Evolutionary conservation across 257 asterid genomes (phyloP).

Genomic region (Euphrasia confusa): DNA sequence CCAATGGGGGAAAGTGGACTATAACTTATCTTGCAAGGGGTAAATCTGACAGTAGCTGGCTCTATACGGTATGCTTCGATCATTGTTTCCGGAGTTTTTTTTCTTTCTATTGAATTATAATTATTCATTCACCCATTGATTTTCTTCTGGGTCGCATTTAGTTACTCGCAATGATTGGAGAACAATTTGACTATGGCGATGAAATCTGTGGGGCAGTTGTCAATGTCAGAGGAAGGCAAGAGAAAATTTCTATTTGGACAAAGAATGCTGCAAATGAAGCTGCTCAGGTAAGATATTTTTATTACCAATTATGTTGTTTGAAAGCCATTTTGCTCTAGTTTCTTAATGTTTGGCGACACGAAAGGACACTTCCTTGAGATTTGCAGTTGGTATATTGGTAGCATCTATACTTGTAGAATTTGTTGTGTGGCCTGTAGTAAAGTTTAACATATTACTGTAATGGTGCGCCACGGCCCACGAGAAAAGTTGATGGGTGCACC

Average conservation of each 20-base stretch:
- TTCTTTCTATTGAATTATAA: background rate
- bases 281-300: slow-evolving; percentile 64
- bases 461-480: too few relatives aligned
- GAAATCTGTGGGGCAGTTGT: slow-evolving; percentile 98
- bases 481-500: background rate
- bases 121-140: background rate
- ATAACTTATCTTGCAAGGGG: slow-evolving; percentile 37
- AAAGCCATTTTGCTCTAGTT: background rate
- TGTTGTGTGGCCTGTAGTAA: too few relatives aligned
- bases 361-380: too few relatives aligned
- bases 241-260: slow-evolving; percentile 80
- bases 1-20: slow-evolving; percentile 95
- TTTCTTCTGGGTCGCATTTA: slow-evolving; percentile 29
- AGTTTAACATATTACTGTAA: too few relatives aligned
- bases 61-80: slow-evolving; percentile 57
- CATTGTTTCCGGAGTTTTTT: background rate
- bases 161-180: slow-evolving; percentile 96
- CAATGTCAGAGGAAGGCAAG: slow-evolving; percentile 67
- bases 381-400: too few relatives aligned
- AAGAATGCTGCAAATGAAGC: slow-evolving; percentile 87
- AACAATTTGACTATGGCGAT: slow-evolving; percentile 89
- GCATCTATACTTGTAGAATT: too few relatives aligned
- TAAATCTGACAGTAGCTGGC: slow-evolving; percentile 83
- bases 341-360: background rate
- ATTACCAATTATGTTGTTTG: background rate